Conservation (phyloP, 768 basidiomycete genomes). For the Grammothele lineata region DNA sequence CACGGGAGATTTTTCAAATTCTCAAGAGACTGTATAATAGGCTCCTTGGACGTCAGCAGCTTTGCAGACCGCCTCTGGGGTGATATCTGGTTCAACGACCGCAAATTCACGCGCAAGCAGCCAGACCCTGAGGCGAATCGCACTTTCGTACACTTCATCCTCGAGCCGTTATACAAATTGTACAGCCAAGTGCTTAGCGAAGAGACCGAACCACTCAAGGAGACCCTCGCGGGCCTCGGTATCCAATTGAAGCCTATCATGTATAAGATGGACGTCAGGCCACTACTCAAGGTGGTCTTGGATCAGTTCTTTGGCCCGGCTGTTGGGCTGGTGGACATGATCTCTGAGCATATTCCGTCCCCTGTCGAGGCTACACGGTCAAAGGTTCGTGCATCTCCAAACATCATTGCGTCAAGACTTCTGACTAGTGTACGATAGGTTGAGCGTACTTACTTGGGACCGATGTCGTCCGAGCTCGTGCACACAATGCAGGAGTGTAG, state of each 20-base stretch:
- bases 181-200: conserved; percentile 94
- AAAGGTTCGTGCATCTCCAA: conserved; percentile 43
- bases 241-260: conserved; percentile 88
- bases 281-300: conserved; percentile 87
- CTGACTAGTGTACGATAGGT: conserved; percentile 44
- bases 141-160: conserved; percentile 92
- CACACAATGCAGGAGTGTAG: conserved; percentile 79
- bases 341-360: conserved; percentile 87
- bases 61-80: conserved; percentile 96
- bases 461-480: conserved; percentile 77
- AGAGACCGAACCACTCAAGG: conserved; percentile 83
- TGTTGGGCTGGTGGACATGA: conserved; percentile 89
- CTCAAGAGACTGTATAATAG: conserved; percentile 29
- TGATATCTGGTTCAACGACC: conserved; percentile 91
- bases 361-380: conserved; percentile 51
- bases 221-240: conserved; percentile 69
- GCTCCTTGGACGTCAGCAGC: conserved; percentile 72
- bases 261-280: conserved; percentile 99
- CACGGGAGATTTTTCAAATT: neutral
- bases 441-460: conserved; percentile 83
- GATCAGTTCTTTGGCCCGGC: conserved; percentile 95
- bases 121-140: conserved; percentile 74
- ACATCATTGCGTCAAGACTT: neutral
- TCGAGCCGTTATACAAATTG: conserved; percentile 95
- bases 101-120: conserved; percentile 88